Percentiles rank a stretch among this genome's conserved stretches.
phyloP scores from a whole-genome alignment of 2,329 filamentous ascomycete genomes.

The Eutypa lata region DNA sequence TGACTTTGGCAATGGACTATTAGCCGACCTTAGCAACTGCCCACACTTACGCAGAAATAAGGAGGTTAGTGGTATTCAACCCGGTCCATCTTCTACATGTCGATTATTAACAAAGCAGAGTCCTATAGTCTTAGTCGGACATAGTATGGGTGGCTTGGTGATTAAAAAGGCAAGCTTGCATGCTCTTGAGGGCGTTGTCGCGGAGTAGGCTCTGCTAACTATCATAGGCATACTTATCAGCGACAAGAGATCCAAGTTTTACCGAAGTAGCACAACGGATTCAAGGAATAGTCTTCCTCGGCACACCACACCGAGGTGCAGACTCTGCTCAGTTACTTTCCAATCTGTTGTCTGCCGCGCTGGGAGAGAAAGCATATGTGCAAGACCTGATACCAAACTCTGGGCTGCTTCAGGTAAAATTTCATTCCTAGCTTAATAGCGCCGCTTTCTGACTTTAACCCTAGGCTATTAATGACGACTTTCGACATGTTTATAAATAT shows the following conservation, averaged over 20 bases:
- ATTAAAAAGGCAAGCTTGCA: conserved; percentile 12
- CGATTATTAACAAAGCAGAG: conserved; percentile 4
- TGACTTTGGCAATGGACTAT: conserved; percentile 15
- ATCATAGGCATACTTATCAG: conserved; percentile 15
- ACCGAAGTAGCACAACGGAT: conserved; percentile 19
- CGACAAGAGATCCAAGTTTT: conserved; percentile 13
- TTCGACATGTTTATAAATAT: conserved; percentile 21
- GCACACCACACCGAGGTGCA: conserved; percentile 24
- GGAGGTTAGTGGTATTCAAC: conserved; percentile 3
- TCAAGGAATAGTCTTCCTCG: conserved; percentile 27
- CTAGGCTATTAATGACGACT: conserved; percentile 27
- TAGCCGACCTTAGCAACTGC: conserved; percentile 17
- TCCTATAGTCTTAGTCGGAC: conserved; percentile 17
- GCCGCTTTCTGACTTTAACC: background rate
- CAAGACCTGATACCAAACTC: conserved; percentile 19
- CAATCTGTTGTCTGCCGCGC: conserved; percentile 12
- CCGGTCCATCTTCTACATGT: too few species aligned
- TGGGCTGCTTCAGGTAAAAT: conserved; percentile 1
- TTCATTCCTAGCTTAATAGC: background rate
- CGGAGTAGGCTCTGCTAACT: background rate
- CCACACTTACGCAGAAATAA: conserved; percentile 13
- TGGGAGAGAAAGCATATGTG: conserved; percentile 23
- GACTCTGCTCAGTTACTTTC: conserved; percentile 17
- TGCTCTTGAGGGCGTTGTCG: too few species aligned
- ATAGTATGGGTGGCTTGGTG: conserved; percentile 22